These are phyloP conservation scores for Cystobasidium slooffiae DNA, from an alignment of 1,284 basidiomycete genomes.

Conservation along the genomic window DNA sequence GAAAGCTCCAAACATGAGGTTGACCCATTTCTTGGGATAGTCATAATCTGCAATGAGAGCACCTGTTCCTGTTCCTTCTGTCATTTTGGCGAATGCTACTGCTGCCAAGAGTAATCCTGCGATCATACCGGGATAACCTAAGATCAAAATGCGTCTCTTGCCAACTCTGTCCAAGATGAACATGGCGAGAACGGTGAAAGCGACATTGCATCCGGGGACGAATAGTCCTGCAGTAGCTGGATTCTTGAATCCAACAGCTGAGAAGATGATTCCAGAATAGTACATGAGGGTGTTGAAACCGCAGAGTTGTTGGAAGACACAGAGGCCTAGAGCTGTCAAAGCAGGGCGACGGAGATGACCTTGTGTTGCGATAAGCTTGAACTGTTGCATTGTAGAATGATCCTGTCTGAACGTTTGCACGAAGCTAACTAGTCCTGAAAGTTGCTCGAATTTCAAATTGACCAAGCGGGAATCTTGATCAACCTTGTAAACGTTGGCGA, in stretches of 20 bases:
- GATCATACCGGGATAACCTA: slow-evolving; percentile 75
- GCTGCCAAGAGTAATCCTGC: slow-evolving; percentile 71
- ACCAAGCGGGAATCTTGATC: slow-evolving; percentile 64
- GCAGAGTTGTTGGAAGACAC: slow-evolving; percentile 54
- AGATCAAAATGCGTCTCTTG: slow-evolving; percentile 73
- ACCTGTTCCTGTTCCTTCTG: slow-evolving; percentile 52
- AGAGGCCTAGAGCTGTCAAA: slow-evolving; percentile 42
- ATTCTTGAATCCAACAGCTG: slow-evolving; percentile 56
- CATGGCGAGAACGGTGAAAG: slow-evolving; percentile 62
- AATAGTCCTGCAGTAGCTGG: slow-evolving; percentile 54
- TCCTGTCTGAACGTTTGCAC: slow-evolving; percentile 53
- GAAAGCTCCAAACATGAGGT: slow-evolving; percentile 56
- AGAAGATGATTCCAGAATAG: slow-evolving; percentile 56
- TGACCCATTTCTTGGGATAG: slow-evolving; percentile 32
- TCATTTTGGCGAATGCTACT: slow-evolving; percentile 68
- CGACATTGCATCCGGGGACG: slow-evolving; percentile 15
- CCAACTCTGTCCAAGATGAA: slow-evolving; percentile 75
- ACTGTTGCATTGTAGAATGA: slow-evolving; percentile 5
- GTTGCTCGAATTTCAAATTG: slow-evolving; percentile 64
- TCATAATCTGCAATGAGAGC: not conserved
- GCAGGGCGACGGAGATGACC: slow-evolving; percentile 53
- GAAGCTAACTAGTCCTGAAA: slow-evolving; percentile 62
- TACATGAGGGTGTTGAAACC: slow-evolving; percentile 59
- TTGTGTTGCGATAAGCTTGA: slow-evolving; percentile 12
- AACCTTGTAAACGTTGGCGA: slow-evolving; percentile 62